Conservation (phyloP, 2,329 filamentous ascomycete genomes). For the Chrysosphaeria jannelii region DNA sequence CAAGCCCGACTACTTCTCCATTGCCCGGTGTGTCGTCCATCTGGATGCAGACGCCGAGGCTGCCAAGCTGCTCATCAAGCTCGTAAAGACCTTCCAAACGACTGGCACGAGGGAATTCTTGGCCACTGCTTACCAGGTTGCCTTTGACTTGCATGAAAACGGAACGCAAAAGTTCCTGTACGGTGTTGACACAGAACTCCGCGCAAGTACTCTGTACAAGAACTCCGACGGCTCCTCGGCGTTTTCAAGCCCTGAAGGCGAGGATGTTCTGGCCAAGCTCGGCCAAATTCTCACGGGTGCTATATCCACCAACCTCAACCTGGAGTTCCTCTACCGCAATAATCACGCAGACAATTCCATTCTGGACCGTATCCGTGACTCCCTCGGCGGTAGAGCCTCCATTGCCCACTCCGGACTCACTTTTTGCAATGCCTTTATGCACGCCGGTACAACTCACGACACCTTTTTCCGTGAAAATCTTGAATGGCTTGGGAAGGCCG, state of each 20-base stretch:
- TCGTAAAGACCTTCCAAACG: slow-evolving; percentile 29
- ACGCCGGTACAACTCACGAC: slow-evolving; percentile 90
- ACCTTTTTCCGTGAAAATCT: slow-evolving; percentile 96
- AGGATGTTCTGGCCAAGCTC: slow-evolving; percentile 19
- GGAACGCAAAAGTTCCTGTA: slow-evolving; percentile 88
- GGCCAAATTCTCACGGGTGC: slow-evolving; percentile 52
- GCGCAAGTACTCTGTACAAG: slow-evolving; percentile 17
- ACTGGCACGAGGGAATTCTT: slow-evolving; percentile 51
- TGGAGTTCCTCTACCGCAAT: slow-evolving; percentile 72
- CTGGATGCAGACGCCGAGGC: slow-evolving; percentile 78
- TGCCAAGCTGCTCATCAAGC: slow-evolving; percentile 51
- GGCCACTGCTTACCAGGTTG: slow-evolving; percentile 83
- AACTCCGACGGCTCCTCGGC: slow-evolving; percentile 3
- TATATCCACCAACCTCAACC: slow-evolving; percentile 77
- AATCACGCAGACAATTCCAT: slow-evolving; percentile 81
- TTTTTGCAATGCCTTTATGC: slow-evolving; percentile 97
- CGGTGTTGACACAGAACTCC: slow-evolving; percentile 61
- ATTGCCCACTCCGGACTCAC: slow-evolving; percentile 97
- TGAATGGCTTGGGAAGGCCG: slow-evolving; percentile 91
- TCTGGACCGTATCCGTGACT: slow-evolving; percentile 87
- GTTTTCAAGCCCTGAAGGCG: slow-evolving; percentile 5
- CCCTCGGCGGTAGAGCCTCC: slow-evolving; percentile 79
- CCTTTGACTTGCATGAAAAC: slow-evolving; percentile 94
- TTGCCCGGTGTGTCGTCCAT: slow-evolving; percentile 92
- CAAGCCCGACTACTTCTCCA: slow-evolving; percentile 86